These are phyloP conservation scores for Corymbia citriodora DNA, from an alignment of 441 rosid species.

Conservation along the genomic window DNA sequence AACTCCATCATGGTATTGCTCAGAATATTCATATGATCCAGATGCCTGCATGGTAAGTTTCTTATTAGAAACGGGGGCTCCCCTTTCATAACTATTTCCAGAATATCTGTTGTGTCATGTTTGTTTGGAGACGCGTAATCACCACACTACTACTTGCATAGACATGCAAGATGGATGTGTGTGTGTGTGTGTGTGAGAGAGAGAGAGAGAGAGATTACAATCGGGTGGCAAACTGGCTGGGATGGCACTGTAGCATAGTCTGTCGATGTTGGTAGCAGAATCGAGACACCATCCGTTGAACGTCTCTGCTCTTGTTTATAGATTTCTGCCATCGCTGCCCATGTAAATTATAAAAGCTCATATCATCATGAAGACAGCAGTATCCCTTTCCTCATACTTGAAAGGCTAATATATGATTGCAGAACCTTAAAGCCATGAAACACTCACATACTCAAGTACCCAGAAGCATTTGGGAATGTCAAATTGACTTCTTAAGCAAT, in stretches of 20 bases:
- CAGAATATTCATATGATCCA: conserved; percentile 17
- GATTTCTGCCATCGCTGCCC: conserved; percentile 15
- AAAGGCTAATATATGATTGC: neutral
- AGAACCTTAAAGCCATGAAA: neutral
- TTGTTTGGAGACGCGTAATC: neutral
- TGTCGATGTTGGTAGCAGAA: conserved; percentile 13
- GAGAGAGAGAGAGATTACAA: conserved; percentile 20
- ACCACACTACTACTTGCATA: neutral
- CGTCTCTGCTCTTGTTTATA: conserved; percentile 16
- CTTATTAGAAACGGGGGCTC: neutral
- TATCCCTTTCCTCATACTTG: neutral
- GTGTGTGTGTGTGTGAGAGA: neutral
- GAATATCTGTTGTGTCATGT: neutral
- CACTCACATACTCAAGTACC: neutral
- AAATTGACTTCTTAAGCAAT: neutral
- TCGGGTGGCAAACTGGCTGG: conserved; percentile 22
- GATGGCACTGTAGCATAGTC: conserved; percentile 17
- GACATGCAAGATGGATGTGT: neutral
- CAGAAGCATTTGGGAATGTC: neutral
- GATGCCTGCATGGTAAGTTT: conserved; percentile 18
- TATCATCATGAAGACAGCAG: neutral
- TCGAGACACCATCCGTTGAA: conserved; percentile 8
- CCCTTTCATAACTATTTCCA: neutral
- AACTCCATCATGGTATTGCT: conserved; percentile 18
- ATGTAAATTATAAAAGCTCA: conserved; percentile 1